Percentiles rank a stretch among this genome's conserved stretches.
Evolutionary conservation across 2,329 filamentous ascomycete species (phyloP).

Genomic region (Rhynchosporium agropyri): DNA sequence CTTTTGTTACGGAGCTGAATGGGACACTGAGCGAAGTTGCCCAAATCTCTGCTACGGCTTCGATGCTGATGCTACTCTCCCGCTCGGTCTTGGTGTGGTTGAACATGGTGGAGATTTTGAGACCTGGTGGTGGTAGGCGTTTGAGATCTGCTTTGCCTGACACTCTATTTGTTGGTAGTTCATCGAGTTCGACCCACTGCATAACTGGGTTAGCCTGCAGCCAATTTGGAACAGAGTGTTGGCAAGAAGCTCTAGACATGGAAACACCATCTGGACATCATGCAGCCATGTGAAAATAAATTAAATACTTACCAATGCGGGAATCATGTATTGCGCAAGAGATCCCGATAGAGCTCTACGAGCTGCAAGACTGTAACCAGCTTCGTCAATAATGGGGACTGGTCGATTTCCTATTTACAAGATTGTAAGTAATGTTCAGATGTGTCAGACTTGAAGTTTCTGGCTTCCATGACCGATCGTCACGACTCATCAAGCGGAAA

Average conservation of each 20-base stretch:
- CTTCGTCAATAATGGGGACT: slow-evolving; percentile 66
- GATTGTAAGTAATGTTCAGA: neutral
- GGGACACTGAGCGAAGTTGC: slow-evolving; percentile 70
- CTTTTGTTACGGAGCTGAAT: slow-evolving; percentile 60
- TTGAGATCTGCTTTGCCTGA: slow-evolving; percentile 80
- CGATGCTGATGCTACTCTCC: slow-evolving; percentile 66
- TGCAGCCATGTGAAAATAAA: neutral
- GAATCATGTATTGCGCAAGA: slow-evolving; percentile 83
- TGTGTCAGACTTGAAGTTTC: no score
- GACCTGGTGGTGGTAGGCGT: slow-evolving; percentile 66
- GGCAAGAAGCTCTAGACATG: neutral
- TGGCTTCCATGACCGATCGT: no score
- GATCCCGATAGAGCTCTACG: slow-evolving; percentile 65
- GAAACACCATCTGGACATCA: neutral
- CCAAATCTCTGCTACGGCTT: slow-evolving; percentile 73
- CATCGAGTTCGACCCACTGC: slow-evolving; percentile 69
- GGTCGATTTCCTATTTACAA: slow-evolving; percentile 52
- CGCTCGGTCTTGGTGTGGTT: slow-evolving; percentile 50
- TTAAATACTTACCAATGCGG: slow-evolving; percentile 51
- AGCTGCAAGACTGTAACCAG: slow-evolving; percentile 70
- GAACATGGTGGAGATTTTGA: slow-evolving; percentile 47
- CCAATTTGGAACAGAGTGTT: neutral
- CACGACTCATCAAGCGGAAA: no score
- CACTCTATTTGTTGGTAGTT: slow-evolving; percentile 74
- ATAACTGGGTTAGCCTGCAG: neutral